Evolutionary conservation across 2,329 filamentous ascomycete species (phyloP).

Genomic region (Dactylonectria estremocensis): DNA sequence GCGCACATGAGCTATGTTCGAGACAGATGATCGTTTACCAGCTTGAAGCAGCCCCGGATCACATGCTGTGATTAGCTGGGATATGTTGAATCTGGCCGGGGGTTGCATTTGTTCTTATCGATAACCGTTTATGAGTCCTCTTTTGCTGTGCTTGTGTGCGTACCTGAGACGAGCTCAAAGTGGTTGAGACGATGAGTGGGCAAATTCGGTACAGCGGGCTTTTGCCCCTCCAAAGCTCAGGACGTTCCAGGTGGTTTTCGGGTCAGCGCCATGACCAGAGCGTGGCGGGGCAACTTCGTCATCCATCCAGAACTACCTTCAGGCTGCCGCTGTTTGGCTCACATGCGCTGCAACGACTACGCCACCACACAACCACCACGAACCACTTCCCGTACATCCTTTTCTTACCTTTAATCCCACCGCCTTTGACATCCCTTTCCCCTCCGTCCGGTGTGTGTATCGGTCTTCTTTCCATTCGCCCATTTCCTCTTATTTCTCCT

Average conservation of each 20-base stretch:
- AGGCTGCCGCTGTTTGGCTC: slow-evolving; percentile 9
- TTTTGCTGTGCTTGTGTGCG: too few relatives aligned
- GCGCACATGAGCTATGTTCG: neutral
- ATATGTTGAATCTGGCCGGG: too few relatives aligned
- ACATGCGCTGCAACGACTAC: neutral
- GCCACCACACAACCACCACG: neutral
- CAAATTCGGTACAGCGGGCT: neutral
- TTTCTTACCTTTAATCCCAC: neutral
- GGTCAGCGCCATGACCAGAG: neutral
- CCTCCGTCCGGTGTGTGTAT: slow-evolving; percentile 29
- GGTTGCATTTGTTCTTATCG: too few relatives aligned
- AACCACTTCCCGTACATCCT: too few relatives aligned
- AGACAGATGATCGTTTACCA: neutral
- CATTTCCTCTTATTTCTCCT: neutral
- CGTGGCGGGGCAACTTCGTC: slow-evolving; percentile 47
- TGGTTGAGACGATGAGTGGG: too few relatives aligned
- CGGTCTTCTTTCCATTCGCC: slow-evolving; percentile 11
- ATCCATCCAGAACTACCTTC: slow-evolving; percentile 32
- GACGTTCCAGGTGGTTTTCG: slow-evolving; percentile 22
- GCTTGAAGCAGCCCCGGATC: too few relatives aligned
- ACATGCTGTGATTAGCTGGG: too few relatives aligned
- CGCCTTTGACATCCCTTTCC: slow-evolving; percentile 20
- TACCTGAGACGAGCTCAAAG: too few relatives aligned
- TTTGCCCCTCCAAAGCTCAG: slow-evolving; percentile 6
- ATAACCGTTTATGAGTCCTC: too few relatives aligned